These are phyloP conservation scores for Microglena sp. DNA, from an alignment of 139 green algal species.

Conservation along the genomic window DNA sequence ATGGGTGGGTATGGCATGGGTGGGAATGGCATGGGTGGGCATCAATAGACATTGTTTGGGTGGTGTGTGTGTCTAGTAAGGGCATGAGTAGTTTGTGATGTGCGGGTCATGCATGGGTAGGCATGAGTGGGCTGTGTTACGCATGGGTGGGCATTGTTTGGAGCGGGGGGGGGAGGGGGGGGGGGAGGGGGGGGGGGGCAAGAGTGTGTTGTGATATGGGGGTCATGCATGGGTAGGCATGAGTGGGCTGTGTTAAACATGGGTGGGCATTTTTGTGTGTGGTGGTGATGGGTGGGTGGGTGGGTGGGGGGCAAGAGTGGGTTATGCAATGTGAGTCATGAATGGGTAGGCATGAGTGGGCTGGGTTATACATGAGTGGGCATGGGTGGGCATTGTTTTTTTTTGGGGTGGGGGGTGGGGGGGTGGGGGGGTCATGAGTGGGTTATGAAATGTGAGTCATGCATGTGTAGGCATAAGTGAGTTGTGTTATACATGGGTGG, in stretches of 20 bases:
- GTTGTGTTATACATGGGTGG: too few species aligned
- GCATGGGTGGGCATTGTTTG: not conserved
- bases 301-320: not conserved
- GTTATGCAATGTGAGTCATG: too few species aligned
- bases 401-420: not conserved
- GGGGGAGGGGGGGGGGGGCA: too few species aligned
- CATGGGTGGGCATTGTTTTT: not conserved
- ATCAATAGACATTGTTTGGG: not conserved
- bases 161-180: not conserved
- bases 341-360: too few species aligned
- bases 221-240: conserved; percentile 69
- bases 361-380: not conserved
- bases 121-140: conserved; percentile 48
- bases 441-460: too few species aligned
- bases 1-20: not conserved
- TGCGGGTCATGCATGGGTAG: conserved; percentile 66
- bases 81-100: conserved; percentile 41
- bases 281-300: not conserved
- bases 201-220: conserved; percentile 50
- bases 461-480: too few species aligned
- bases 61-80: not conserved
- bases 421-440: conserved; percentile 69
- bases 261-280: not conserved
- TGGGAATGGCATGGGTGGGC: not conserved
- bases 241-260: conserved; percentile 32